Percentiles rank a stretch among this genome's conserved stretches.
Evolutionary conservation across 306 rosid genomes (phyloP).

Genomic region (Ochetophila trinervis): DNA sequence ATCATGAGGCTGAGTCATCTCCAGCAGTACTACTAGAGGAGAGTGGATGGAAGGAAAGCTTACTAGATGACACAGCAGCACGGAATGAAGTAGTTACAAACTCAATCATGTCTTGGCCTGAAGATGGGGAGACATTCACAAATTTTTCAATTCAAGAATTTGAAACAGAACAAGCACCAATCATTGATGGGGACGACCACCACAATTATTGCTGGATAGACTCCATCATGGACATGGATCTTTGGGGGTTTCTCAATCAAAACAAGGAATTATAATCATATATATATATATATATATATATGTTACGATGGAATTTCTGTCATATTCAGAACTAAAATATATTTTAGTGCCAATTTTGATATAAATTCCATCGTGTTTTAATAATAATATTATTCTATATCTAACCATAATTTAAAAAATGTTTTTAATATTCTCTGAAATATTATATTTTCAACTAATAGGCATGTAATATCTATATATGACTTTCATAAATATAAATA

Average conservation of each 20-base stretch:
- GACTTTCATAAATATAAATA: no score
- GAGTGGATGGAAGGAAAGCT: conserved; percentile 3
- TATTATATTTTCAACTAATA: no score
- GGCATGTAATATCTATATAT: no score
- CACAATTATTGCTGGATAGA: neutral
- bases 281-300: no score
- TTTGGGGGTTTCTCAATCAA: neutral
- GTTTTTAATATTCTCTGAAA: no score
- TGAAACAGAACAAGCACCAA: neutral
- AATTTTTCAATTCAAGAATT: neutral
- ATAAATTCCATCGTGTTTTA: no score
- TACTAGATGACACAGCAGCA: conserved; percentile 4
- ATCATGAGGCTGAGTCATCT: neutral
- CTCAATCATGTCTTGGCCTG: no score
- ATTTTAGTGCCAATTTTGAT: no score
- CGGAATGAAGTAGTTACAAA: neutral
- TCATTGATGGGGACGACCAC: neutral
- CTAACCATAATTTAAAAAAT: no score
- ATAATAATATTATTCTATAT: no score
- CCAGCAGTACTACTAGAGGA: neutral
- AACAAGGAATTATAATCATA: neutral
- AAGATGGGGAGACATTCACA: neutral
- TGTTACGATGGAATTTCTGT: no score
- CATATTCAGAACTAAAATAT: no score
- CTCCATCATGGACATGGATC: neutral